Percentiles rank a stretch among this genome's conserved stretches.
These are phyloP conservation scores for Obelidium mucronatum DNA, from an alignment of 192 early-diverging fungal species.

Conservation along the genomic window DNA sequence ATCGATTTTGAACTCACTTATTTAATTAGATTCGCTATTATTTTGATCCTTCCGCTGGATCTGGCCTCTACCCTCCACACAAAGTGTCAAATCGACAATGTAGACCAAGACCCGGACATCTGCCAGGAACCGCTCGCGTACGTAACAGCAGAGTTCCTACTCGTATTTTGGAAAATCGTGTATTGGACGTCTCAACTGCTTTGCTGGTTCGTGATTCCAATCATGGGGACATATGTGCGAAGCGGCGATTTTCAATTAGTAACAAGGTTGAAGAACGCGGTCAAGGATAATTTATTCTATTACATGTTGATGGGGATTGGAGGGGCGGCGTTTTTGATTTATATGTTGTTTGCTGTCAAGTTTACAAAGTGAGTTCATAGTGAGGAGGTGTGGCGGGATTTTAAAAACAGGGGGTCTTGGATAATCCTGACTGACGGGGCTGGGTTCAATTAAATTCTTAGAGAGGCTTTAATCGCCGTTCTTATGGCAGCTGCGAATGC, in stretches of 20 bases:
- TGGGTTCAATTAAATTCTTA: no score
- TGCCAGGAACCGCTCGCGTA: conserved; percentile 83
- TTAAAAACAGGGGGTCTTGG: no score
- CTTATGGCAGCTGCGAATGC: conserved; percentile 94
- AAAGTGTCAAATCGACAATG: neutral
- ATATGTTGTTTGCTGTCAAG: conserved; percentile 62
- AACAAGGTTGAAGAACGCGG: conserved; percentile 72
- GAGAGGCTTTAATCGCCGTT: conserved; percentile 72
- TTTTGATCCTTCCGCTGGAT: conserved; percentile 90
- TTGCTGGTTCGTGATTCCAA: conserved; percentile 72
- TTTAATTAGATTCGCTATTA: conserved; percentile 84
- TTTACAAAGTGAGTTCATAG: conserved; percentile 16
- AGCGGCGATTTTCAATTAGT: conserved; percentile 83
- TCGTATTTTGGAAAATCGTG: conserved; percentile 79
- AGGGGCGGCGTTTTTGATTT: conserved; percentile 77
- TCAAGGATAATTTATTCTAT: conserved; percentile 84
- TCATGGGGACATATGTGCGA: conserved; percentile 53
- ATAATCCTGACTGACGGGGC: no score
- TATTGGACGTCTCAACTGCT: conserved; percentile 93
- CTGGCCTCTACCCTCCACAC: conserved; percentile 59
- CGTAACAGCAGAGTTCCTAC: conserved; percentile 72
- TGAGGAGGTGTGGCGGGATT: conserved; percentile 71
- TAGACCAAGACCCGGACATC: neutral
- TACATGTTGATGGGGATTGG: conserved; percentile 75
- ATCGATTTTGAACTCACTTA: neutral